phyloP scores from a whole-genome alignment of 768 basidiomycete species.

The Suillus occidentalis region DNA sequence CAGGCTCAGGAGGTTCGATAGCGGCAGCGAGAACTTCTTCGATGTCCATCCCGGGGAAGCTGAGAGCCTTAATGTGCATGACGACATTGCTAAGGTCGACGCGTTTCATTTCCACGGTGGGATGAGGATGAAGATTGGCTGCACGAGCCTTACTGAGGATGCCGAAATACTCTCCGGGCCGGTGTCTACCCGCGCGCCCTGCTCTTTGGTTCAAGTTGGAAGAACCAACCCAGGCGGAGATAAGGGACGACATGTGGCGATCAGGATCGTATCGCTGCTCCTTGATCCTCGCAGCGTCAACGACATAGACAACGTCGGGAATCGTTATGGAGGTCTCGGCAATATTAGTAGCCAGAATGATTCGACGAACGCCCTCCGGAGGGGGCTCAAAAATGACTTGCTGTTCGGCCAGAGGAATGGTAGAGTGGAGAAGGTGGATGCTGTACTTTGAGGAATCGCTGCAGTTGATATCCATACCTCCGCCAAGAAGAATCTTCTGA shows the following conservation, averaged over 20 bases:
- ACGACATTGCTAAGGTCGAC: conserved; percentile 88
- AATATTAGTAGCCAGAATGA: conserved; percentile 94
- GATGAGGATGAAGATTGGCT: conserved; percentile 66
- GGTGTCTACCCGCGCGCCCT: conserved; percentile 89
- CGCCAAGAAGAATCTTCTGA: conserved; percentile 58
- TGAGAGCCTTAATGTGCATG: conserved; percentile 94
- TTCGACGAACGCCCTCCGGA: conserved; percentile 69
- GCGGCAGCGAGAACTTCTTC: conserved; percentile 83
- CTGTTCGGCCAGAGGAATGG: conserved; percentile 85
- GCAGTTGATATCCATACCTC: conserved; percentile 60
- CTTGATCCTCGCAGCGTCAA: conserved; percentile 87
- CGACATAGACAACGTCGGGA: conserved; percentile 91
- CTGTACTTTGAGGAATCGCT: conserved; percentile 54
- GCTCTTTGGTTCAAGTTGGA: conserved; percentile 91
- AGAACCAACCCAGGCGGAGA: conserved; percentile 88
- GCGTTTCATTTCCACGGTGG: conserved; percentile 94
- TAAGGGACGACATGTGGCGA: conserved; percentile 83
- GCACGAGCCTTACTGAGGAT: conserved; percentile 68
- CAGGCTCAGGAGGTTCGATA: conserved; percentile 85
- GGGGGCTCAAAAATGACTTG: conserved; percentile 88
- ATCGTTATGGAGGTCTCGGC: conserved; percentile 96
- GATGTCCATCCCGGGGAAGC: conserved; percentile 82
- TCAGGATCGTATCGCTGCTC: conserved; percentile 88
- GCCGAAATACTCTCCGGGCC: conserved; percentile 89
- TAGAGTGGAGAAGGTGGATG: conserved; percentile 86